These are phyloP conservation scores for Cenococcum geophilum DNA, from an alignment of 495 filamentous ascomycete genomes.

Conservation along the genomic window DNA sequence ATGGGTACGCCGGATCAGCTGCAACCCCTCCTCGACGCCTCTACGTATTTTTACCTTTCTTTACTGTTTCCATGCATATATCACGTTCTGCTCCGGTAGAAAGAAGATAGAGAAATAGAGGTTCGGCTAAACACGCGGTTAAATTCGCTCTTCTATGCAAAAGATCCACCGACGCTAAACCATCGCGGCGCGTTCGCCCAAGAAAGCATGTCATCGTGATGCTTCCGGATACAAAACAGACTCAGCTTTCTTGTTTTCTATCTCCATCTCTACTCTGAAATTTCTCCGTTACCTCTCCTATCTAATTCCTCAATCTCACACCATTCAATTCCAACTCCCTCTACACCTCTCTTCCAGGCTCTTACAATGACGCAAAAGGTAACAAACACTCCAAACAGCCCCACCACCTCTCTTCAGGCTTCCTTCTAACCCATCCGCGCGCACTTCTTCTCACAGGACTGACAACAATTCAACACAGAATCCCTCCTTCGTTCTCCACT, in stretches of 20 bases:
- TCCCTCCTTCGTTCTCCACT: constrained; percentile 79
- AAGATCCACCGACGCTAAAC: constrained; percentile 16
- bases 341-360: neutral
- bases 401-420: neutral
- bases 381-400: constrained; percentile 1
- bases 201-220: neutral
- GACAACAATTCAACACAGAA: constrained; percentile 51
- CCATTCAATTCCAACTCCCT: constrained; percentile 45
- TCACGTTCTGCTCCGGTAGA: neutral
- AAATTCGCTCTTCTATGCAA: constrained; percentile 5
- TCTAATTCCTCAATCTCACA: constrained; percentile 1
- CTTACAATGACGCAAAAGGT: constrained; percentile 6
- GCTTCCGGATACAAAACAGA: neutral
- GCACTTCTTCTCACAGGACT: neutral
- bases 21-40: neutral
- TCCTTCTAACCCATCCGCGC: neutral
- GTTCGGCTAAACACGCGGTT: constrained; percentile 27
- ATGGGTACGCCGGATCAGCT: constrained; percentile 1
- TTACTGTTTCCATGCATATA: constrained; percentile 11
- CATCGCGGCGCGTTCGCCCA: neutral
- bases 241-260: constrained; percentile 5
- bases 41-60: neutral
- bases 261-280: neutral
- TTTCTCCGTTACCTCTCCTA: too few relatives aligned
- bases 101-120: constrained; percentile 12